Conservation (phyloP, 306 rosid species). For the Oemleria cerasiformis region DNA sequence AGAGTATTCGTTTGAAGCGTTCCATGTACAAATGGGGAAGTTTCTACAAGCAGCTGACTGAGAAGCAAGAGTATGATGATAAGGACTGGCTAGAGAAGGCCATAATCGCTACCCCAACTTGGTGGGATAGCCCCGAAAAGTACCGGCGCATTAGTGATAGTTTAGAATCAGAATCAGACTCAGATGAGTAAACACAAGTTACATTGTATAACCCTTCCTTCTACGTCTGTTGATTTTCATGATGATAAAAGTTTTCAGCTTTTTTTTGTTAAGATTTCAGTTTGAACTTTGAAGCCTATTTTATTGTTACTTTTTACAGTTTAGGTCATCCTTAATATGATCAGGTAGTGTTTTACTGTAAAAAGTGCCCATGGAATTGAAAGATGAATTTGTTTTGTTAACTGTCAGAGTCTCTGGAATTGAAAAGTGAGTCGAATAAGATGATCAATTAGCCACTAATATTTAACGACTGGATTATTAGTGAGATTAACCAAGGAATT, state of each 20-base stretch:
- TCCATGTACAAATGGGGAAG: conserved; percentile 42
- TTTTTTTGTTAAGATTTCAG: neutral
- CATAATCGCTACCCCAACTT: conserved; percentile 37
- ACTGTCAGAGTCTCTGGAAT: too few relatives aligned
- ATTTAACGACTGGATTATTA: too few relatives aligned
- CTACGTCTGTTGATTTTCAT: neutral
- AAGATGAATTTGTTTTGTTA: too few relatives aligned
- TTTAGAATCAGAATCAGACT: conserved; percentile 14
- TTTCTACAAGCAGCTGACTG: conserved; percentile 26
- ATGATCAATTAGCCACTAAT: too few relatives aligned
- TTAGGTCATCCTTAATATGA: too few relatives aligned
- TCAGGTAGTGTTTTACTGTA: too few relatives aligned
- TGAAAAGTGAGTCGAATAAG: too few relatives aligned
- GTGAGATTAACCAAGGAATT: too few relatives aligned
- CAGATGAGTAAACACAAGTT: conserved; percentile 4
- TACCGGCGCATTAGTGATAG: conserved; percentile 29
- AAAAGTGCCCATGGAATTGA: too few relatives aligned
- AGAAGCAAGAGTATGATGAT: conserved; percentile 33
- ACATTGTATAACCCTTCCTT: neutral
- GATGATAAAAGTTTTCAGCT: neutral
- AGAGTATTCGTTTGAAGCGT: conserved; percentile 63
- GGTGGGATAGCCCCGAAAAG: conserved; percentile 37
- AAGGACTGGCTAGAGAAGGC: conserved; percentile 38
- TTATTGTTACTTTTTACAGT: too few relatives aligned
- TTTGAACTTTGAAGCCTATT: too few relatives aligned